Evolutionary conservation across 805 yeast genomes (phyloP).

Genomic region (Candida adriatica): DNA sequence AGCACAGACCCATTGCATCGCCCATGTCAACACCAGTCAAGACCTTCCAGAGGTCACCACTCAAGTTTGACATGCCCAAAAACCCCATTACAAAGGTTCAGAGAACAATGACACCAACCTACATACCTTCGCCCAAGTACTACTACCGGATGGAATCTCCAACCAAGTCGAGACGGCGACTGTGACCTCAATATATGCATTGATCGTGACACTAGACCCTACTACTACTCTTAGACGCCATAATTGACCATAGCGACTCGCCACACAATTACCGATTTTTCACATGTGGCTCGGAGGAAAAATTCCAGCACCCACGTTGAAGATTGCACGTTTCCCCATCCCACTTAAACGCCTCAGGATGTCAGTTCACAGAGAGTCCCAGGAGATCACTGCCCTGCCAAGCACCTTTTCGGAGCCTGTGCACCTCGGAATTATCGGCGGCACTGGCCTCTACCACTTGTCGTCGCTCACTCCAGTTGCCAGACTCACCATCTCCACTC

Average conservation of each 20-base stretch:
- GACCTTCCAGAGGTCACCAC: slow-evolving; percentile 2
- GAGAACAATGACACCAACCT: slow-evolving; percentile 18
- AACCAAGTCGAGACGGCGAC: slow-evolving; percentile 23
- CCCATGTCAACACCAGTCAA: slow-evolving; percentile 22
- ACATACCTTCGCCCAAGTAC: slow-evolving; percentile 25
- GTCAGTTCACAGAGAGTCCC: slow-evolving; percentile 23
- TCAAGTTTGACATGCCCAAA: slow-evolving; percentile 1
- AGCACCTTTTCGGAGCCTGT: slow-evolving; percentile 58
- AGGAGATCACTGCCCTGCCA: slow-evolving; percentile 27
- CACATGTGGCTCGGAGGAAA: too few species aligned
- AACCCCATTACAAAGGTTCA: slow-evolving; percentile 11
- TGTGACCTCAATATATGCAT: too few species aligned
- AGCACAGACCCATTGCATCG: slow-evolving; percentile 20
- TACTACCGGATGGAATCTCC: slow-evolving; percentile 26
- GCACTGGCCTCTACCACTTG: slow-evolving; percentile 92
- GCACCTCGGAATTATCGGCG: slow-evolving; percentile 87
- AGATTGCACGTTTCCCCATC: neutral
- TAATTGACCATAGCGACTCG: too few species aligned
- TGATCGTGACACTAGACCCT: too few species aligned
- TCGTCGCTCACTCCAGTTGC: slow-evolving; percentile 84
- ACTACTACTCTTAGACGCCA: too few species aligned
- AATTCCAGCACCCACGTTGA: too few species aligned
- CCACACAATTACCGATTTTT: too few species aligned
- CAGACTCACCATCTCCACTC: slow-evolving; percentile 73
- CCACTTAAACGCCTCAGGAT: slow-evolving; percentile 5